These are phyloP conservation scores for Luzula sylvatica DNA, from an alignment of 176 grass and related monocot genomes.

Conservation along the genomic window DNA sequence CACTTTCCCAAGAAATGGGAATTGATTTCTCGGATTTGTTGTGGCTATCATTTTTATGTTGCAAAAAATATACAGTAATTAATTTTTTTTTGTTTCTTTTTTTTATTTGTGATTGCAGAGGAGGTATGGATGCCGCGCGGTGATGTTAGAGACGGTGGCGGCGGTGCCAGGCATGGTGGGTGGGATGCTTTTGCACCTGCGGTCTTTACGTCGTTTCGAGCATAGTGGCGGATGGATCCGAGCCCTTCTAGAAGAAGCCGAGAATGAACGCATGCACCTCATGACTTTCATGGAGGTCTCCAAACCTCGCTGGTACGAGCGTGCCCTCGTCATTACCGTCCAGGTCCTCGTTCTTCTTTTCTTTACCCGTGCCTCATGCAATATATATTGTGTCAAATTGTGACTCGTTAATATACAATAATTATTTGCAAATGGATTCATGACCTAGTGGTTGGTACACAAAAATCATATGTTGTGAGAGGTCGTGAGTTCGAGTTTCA, in stretches of 20 bases:
- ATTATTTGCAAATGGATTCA: no score
- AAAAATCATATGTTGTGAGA: no score
- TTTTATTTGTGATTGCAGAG: no score
- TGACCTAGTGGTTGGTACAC: no score
- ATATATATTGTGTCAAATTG: no score
- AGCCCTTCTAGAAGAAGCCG: conserved; percentile 76
- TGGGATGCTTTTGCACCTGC: conserved; percentile 89
- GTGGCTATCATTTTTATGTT: no score
- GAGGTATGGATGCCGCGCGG: conserved; percentile 55
- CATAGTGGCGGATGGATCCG: conserved; percentile 89
- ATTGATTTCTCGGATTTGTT: neutral
- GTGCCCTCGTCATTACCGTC: conserved; percentile 57
- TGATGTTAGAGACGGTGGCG: conserved; percentile 85
- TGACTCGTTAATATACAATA: no score
- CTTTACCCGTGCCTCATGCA: no score
- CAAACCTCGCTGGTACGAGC: conserved; percentile 71
- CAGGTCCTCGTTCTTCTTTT: no score
- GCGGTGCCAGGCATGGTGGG: conserved; percentile 89
- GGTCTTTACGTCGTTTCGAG: conserved; percentile 92
- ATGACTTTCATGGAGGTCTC: conserved; percentile 94
- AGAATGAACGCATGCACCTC: conserved; percentile 99
- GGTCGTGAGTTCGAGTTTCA: no score
- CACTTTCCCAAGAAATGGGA: no score
- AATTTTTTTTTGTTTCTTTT: neutral
- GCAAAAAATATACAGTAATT: no score